Evolutionary conservation across 2,329 filamentous ascomycete genomes (phyloP).

Genomic region (Monosporascus sp.): DNA sequence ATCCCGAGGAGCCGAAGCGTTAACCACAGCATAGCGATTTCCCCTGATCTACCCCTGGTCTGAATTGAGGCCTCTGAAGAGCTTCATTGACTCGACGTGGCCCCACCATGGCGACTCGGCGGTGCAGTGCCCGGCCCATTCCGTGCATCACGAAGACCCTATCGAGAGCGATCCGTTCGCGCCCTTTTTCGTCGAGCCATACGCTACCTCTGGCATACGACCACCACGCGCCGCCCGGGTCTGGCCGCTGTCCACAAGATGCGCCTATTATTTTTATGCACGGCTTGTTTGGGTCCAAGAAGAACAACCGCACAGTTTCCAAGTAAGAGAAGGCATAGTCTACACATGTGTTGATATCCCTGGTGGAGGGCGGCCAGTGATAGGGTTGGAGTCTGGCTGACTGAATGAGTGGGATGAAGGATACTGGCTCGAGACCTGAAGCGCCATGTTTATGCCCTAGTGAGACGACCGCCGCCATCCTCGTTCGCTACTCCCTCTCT

Average conservation of each 20-base stretch:
- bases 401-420: conserved; percentile 39
- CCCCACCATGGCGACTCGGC: not conserved
- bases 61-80: no score
- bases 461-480: conserved; percentile 35
- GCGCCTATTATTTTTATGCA: conserved; percentile 82
- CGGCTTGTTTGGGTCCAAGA: conserved; percentile 90
- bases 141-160: not conserved
- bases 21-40: no score
- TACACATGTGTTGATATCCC: no score
- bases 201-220: conserved; percentile 52
- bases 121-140: not conserved
- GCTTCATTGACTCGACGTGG: no score
- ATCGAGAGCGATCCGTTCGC: not conserved
- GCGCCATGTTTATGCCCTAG: conserved; percentile 75
- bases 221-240: conserved; percentile 54
- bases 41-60: no score
- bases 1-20: no score
- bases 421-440: conserved; percentile 75
- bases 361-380: not conserved
- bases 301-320: conserved; percentile 91
- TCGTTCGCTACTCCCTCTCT: conserved; percentile 11
- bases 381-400: conserved; percentile 5
- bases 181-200: not conserved
- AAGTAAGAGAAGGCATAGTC: conserved; percentile 57
- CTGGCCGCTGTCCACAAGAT: conserved; percentile 35